Base-by-base conservation (phyloP, 2,329 filamentous ascomycete species). In the Elsinoe fawcettii region DNA sequence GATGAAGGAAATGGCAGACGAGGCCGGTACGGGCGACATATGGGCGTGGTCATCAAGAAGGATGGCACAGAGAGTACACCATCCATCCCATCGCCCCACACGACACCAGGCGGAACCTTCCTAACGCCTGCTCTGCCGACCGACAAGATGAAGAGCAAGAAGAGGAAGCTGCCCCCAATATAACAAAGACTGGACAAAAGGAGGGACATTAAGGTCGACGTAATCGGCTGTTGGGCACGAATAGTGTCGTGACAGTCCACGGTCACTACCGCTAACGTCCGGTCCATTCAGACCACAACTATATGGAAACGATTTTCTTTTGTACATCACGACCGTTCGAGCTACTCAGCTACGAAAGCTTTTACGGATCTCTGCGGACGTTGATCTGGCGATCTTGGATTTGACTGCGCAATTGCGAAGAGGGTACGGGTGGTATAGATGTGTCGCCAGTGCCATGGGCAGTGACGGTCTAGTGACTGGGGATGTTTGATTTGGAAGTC, bases 1-100 rank as follows among this genome's bases (percentile, higher is more conserved):
- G 93, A 99, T 66, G 93, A 99, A 73, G 90, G 90, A 62, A 97
- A 97, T 71, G 93, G 92, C 62, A 87, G 93, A 67, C 97, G 96
- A 73, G 93, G 93, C 62, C 86, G 93, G 58, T 97, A 96, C 65
- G 82, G 84, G 59, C 77, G 84, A 58, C 80, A 86, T 69, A 84
- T 86, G 83, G 81, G 84, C 55, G 82, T 86, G 30, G 75, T 82
- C 1, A 79, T 86, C 61, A 85, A 85, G 73, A 84, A 83, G 66
- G 68, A 61, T 32, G 66, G 64, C 7, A 63, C 62, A 23, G 64
- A 58, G 5, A 60, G 57, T 25, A 55, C 56, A 34, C 56, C 56
- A 36, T 60, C 59, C 22, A 59, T 58, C 32, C 69, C 22, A 55
- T 68, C 49, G 55, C 37, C 60, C 43, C 64, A 66, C 37, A 68